Evolutionary conservation across 2,329 filamentous ascomycete species (phyloP).

Genomic region (Fusarium sp.): DNA sequence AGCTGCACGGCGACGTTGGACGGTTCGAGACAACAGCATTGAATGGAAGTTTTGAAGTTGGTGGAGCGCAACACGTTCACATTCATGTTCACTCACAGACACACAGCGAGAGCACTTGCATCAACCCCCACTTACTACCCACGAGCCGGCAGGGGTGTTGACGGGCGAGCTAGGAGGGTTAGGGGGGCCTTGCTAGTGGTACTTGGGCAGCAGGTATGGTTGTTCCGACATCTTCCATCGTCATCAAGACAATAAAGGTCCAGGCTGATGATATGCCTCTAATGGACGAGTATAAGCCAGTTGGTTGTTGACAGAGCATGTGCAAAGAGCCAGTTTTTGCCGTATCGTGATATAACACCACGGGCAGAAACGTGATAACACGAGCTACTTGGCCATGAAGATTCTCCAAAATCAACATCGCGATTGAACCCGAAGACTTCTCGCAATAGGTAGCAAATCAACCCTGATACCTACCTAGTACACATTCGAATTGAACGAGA

Average conservation of each 20-base stretch:
- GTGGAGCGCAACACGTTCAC: conserved; percentile 30
- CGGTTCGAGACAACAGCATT: conserved; percentile 37
- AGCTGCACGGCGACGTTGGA: conserved; percentile 37
- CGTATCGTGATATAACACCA: background rate
- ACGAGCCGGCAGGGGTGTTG: conserved; percentile 41
- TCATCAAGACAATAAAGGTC: conserved; percentile 8
- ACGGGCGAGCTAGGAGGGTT: conserved; percentile 22
- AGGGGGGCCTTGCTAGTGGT: conserved; percentile 12
- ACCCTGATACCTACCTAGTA: background rate
- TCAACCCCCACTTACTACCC: conserved; percentile 45
- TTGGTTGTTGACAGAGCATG: background rate
- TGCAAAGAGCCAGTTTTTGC: background rate
- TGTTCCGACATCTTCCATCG: conserved; percentile 42
- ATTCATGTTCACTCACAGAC: conserved; percentile 2
- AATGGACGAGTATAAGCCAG: background rate
- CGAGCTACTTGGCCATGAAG: background rate
- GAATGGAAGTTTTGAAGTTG: conserved; percentile 17
- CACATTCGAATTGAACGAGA: background rate
- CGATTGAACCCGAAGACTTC: background rate
- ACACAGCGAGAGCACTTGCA: conserved; percentile 39
- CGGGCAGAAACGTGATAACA: background rate
- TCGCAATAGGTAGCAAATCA: background rate
- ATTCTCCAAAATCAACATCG: background rate
- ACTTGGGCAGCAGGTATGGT: conserved; percentile 25
- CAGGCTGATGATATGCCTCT: background rate